Evolutionary conservation across 169 alveolate species (phyloP), one percentile per base, ranked within the genome.

Genomic region (Fabrea salina): DNA sequence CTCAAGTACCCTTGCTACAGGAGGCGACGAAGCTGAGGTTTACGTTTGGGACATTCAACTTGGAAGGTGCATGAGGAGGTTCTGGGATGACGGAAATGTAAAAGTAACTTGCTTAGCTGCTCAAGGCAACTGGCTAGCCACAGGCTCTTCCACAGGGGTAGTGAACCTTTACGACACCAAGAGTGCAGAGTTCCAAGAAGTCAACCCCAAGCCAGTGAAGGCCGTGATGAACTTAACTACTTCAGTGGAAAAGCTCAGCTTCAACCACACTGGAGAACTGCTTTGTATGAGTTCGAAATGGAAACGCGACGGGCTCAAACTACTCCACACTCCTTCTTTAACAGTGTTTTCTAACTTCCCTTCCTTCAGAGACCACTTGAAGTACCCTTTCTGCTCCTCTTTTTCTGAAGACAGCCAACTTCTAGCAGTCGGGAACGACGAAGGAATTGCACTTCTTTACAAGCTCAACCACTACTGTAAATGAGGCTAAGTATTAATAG

Each of bases 261-360:
- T 94, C 61, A 89, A 94, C 72, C 87, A 85, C 19, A 80, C 77
- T 53, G 80, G 80, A 64, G 90, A 88, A 79, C 53, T 94, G 40
- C 75, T 94, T 2, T 88, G 91, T 41, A 71, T 83, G 35, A 86
- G 91, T 51, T 94, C 97, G 4, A 91, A 88, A 75, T 92, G 96
- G 96, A 94, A 92, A 77, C 90, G 87, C 75, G 91, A 92, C 66
- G 95, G 95, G 39, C 30, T 94, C 13, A 86, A 93, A 74, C 72
- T 94, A 39, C 79, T 91, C n/a, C 96, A 92, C 85, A 49, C 89
- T 22, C 94, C 91, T 8, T 70, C 88, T 54, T 66, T 77, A 41
- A 90, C 89, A 19, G 95, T 91, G 16, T 94, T 58, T 80, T 68
- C 78, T 32, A 91, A 94, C 78, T 94, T 91, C 88, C 97, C 97